Evolutionary conservation across 352 stramenopile species (phyloP).

Genomic region (Thraustochytrium sp.): DNA sequence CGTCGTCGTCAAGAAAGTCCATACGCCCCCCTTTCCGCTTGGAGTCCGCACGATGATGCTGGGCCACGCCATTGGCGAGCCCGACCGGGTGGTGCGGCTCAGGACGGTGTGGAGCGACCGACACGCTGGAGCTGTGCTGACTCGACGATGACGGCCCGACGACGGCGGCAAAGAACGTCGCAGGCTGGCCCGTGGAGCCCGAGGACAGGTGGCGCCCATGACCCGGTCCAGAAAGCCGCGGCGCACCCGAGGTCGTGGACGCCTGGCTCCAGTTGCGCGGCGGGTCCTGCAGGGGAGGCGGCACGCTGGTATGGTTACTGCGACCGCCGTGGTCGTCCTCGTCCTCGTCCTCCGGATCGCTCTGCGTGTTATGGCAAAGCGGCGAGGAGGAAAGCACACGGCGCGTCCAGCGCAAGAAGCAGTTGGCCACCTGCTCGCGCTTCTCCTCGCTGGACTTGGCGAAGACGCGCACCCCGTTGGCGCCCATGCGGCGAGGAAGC

Average conservation of each 20-base stretch:
- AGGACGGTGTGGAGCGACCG: no score
- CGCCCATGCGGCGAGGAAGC: slow-evolving; percentile 11
- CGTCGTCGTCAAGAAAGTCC: slow-evolving; percentile 11
- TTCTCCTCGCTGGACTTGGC: not conserved
- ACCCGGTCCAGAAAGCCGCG: not conserved
- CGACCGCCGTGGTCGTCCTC: not conserved
- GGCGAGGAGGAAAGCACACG: not conserved
- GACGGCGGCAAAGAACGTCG: not conserved
- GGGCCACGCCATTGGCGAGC: no score
- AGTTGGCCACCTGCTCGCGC: not conserved
- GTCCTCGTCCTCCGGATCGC: not conserved
- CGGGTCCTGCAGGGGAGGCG: not conserved
- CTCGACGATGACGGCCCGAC: not conserved
- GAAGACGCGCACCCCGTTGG: slow-evolving; percentile 36
- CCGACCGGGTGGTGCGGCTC: no score
- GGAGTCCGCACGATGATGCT: no score
- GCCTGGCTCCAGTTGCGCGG: not conserved
- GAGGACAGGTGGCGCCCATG: not conserved
- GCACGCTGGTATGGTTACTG: no score
- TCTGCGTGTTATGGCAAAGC: slow-evolving; percentile 43
- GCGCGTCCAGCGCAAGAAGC: slow-evolving; percentile 7
- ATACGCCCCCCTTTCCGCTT: no score
- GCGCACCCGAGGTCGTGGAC: not conserved
- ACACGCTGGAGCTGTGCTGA: not conserved
- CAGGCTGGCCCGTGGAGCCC: not conserved